phyloP scores from a whole-genome alignment of 768 basidiomycete genomes.

The Symmetrospora coprosmae region DNA sequence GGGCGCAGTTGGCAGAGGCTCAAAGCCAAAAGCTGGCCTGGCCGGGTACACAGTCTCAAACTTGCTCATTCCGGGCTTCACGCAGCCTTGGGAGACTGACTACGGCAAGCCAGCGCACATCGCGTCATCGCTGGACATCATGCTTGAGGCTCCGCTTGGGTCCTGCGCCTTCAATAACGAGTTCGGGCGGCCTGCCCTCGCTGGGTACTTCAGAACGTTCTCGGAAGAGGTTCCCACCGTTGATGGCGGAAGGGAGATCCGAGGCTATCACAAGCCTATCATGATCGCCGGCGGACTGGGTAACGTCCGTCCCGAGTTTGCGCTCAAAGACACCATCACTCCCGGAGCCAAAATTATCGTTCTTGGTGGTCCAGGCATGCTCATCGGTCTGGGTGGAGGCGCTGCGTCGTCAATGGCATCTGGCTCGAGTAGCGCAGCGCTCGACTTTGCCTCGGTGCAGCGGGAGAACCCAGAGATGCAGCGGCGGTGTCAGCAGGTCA shows the following conservation, averaged over 20 bases:
- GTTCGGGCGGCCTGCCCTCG: conserved; percentile 80
- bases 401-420: conserved; percentile 88
- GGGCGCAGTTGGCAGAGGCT: conserved; percentile 85
- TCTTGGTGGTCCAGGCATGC: conserved; percentile 84
- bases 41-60: conserved; percentile 87
- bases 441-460: conserved; percentile 96
- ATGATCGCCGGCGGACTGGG: conserved; percentile 98
- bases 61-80: conserved; percentile 74
- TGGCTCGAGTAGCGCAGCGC: conserved; percentile 74
- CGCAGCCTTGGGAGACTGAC: conserved; percentile 90
- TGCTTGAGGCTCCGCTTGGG: conserved; percentile 89
- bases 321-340: conserved; percentile 60
- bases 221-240: conserved; percentile 50
- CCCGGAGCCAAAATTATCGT: conserved; percentile 79
- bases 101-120: conserved; percentile 83
- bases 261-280: conserved; percentile 98
- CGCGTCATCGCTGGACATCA: conserved; percentile 85
- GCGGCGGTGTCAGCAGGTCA: conserved; percentile 89
- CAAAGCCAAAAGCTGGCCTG: conserved; percentile 89
- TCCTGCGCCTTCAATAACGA: conserved; percentile 97
- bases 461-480: conserved; percentile 98
- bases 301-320: conserved; percentile 70
- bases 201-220: conserved; percentile 93
- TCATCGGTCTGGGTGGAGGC: conserved; percentile 92
- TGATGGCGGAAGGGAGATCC: conserved; percentile 49